A percentile compares a stretch with the other conserved stretches of the same genome.
phyloP scores from a whole-genome alignment of 2,329 filamentous ascomycete species.

The Graphilbum sp. region DNA sequence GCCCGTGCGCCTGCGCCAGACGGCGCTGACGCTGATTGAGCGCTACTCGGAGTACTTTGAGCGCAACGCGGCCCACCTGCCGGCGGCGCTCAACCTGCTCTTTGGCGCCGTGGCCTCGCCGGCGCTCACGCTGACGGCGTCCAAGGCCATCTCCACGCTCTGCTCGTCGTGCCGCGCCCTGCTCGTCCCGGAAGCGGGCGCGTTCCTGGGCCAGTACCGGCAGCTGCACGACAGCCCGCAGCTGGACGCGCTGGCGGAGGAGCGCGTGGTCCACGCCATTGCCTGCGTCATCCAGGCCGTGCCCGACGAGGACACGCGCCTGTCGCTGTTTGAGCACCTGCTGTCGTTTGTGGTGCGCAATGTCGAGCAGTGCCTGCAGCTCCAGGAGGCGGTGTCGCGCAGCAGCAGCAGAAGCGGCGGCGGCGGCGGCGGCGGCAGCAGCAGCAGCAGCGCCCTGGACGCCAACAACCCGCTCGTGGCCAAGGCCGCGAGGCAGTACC shows the following conservation, averaged over 20 bases:
- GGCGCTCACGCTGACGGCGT: slow-evolving; percentile 46
- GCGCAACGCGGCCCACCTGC: slow-evolving; percentile 48
- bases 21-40: slow-evolving; percentile 53
- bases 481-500: slow-evolving; percentile 12
- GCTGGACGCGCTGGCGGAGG: slow-evolving; percentile 53
- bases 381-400: slow-evolving; percentile 19
- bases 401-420: too few species aligned
- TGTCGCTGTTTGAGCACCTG: slow-evolving; percentile 38
- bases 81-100: slow-evolving; percentile 55
- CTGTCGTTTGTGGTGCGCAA: slow-evolving; percentile 47
- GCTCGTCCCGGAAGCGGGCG: slow-evolving; percentile 48
- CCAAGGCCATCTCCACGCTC: slow-evolving; percentile 56
- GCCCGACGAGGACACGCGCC: slow-evolving; percentile 36
- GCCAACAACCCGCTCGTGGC: slow-evolving; percentile 6
- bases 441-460: slow-evolving; percentile 8
- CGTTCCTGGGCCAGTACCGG: slow-evolving; percentile 57
- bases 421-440: too few species aligned
- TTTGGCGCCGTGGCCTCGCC: slow-evolving; percentile 52
- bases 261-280: slow-evolving; percentile 58
- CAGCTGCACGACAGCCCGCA: slow-evolving; percentile 41
- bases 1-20: slow-evolving; percentile 47
- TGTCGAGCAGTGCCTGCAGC: slow-evolving; percentile 26
- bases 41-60: slow-evolving; percentile 65
- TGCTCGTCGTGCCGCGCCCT: slow-evolving; percentile 60
- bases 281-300: slow-evolving; percentile 61